phyloP scores from a whole-genome alignment of 345 rosid genomes.

The Pugionium cornutum region DNA sequence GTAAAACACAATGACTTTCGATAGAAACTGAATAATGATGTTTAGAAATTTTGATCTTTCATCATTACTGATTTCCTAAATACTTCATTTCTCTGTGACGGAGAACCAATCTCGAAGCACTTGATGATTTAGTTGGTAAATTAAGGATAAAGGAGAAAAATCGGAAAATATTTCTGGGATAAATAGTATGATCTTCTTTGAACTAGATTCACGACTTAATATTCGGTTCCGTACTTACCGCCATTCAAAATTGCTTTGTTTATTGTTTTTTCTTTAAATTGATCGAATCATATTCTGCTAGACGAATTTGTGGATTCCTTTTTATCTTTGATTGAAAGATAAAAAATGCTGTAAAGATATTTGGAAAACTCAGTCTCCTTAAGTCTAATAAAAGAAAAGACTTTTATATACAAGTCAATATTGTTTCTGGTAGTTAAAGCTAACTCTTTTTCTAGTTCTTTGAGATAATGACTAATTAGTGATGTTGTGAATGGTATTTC shows the following conservation, averaged over 20 bases:
- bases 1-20: slow-evolving; percentile 18
- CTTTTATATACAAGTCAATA: slow-evolving; percentile 24
- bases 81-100: neutral
- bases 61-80: slow-evolving; percentile 3
- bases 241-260: slow-evolving; percentile 9
- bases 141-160: slow-evolving; percentile 15
- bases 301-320: slow-evolving; percentile 15
- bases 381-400: slow-evolving; percentile 16
- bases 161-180: neutral
- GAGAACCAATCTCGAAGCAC: neutral
- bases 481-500: slow-evolving; percentile 13
- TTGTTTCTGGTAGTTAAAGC: neutral
- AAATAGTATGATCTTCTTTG: neutral
- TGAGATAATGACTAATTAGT: slow-evolving; percentile 12
- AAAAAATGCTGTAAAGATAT: neutral
- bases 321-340: slow-evolving; percentile 4
- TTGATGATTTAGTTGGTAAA: slow-evolving; percentile 29
- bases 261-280: neutral
- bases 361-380: neutral
- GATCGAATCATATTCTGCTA: slow-evolving; percentile 26
- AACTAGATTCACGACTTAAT: slow-evolving; percentile 37
- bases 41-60: neutral
- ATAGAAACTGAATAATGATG: slow-evolving; percentile 19
- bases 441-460: neutral
- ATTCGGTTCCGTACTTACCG: slow-evolving; percentile 28